Conservation (phyloP, 164 flowering plant genomes). For the Tetracentron sinense region DNA sequence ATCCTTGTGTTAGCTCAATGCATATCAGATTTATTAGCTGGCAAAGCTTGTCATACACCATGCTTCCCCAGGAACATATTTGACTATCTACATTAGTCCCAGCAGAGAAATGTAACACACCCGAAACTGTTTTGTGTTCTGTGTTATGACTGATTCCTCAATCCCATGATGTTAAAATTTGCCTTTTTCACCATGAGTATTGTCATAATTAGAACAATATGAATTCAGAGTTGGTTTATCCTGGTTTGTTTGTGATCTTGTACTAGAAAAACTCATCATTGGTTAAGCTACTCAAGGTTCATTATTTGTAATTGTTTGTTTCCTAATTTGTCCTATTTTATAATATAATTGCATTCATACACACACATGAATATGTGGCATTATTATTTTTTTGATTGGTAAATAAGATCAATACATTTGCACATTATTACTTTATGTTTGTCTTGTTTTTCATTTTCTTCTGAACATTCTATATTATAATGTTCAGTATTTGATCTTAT, state of each 20-base stretch:
- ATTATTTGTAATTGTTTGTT: no score
- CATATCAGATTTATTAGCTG: neutral
- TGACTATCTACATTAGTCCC: neutral
- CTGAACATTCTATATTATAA: neutral
- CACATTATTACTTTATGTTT: neutral
- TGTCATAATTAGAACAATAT: neutral
- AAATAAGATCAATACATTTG: no score
- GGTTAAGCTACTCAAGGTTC: no score
- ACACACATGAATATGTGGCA: no score
- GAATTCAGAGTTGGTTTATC: neutral
- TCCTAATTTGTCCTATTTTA: no score
- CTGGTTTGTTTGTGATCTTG: no score
- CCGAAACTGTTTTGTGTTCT: no score
- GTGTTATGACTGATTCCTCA: no score
- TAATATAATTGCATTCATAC: no score
- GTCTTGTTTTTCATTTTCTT: neutral
- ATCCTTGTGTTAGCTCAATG: neutral
- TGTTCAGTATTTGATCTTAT: constrained; percentile 10
- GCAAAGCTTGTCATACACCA: no score
- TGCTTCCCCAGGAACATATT: neutral
- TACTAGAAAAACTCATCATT: no score
- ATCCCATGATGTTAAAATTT: neutral
- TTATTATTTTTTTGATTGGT: no score
- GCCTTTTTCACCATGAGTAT: neutral
- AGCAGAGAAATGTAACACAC: neutral